phyloP scores from a whole-genome alignment of 2,329 filamentous ascomycete genomes.

The Dothistroma pini region DNA sequence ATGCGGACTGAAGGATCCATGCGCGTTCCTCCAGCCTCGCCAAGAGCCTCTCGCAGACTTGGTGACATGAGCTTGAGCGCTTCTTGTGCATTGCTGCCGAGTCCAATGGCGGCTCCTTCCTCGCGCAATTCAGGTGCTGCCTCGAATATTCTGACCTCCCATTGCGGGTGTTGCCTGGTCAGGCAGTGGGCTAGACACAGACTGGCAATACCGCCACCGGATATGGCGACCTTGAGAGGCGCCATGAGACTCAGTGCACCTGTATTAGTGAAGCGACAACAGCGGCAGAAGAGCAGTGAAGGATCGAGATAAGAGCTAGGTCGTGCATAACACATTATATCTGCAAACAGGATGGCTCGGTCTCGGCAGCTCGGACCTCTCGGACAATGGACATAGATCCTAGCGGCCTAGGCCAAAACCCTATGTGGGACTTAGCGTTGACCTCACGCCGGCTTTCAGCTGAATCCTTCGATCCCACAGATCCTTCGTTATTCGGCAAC shows the following conservation, averaged over 20 bases:
- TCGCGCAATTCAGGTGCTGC: slow-evolving; percentile 1
- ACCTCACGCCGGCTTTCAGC: not conserved
- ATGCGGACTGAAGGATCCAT: slow-evolving; percentile 10
- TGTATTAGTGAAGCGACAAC: too few relatives aligned
- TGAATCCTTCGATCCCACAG: not conserved
- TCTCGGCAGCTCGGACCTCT: too few relatives aligned
- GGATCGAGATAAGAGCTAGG: too few relatives aligned
- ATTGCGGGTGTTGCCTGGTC: slow-evolving; percentile 3
- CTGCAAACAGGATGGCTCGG: too few relatives aligned
- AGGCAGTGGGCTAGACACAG: slow-evolving; percentile 10
- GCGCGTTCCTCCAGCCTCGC: slow-evolving; percentile 8
- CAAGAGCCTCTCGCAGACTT: slow-evolving; percentile 9
- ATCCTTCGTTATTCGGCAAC: not conserved
- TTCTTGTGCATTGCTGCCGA: slow-evolving; percentile 11
- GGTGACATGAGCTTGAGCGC: slow-evolving; percentile 10
- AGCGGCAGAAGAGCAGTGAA: too few relatives aligned
- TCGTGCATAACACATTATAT: too few relatives aligned
- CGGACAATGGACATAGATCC: not conserved
- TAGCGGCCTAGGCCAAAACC: not conserved
- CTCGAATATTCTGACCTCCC: slow-evolving; percentile 12
- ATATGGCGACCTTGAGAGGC: slow-evolving; percentile 24
- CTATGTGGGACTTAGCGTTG: not conserved
- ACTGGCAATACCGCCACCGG: slow-evolving; percentile 12
- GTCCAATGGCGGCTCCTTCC: slow-evolving; percentile 10
- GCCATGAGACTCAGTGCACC: not conserved